Base-by-base conservation (phyloP, 2,329 filamentous ascomycete genomes). In the Gnomoniopsis sp. region DNA sequence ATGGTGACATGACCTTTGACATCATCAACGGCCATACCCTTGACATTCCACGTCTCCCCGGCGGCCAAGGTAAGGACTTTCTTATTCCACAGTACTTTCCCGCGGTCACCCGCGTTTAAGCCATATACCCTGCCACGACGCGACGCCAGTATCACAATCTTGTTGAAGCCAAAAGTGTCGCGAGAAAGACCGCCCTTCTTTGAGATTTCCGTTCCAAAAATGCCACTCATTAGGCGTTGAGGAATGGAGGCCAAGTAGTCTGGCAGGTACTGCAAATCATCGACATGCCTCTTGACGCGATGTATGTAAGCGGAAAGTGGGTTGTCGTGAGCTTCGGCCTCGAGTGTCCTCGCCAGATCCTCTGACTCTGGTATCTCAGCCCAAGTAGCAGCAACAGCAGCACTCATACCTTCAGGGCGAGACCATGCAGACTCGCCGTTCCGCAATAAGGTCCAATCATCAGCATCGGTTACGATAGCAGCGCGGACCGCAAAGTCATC, bases 121-220 rank as follows among this genome's bases (percentile, higher is more conserved):
- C 88, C 91, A 64, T 93, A 89, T 19, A 98, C 75, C 64, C 89
- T 87, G 15, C 93, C 93, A 58, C 86, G 87, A 56, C 85, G 81
- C 2, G 93, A 96, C 6, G 88, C 92, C 53, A 96, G 78, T 58
- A 97, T 79, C 6, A 93, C 83, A 34, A 93, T 77, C 74, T 96
- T 96, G 71, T 90, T 88, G 74, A 97, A 93, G 4, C 93, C 93
- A 71, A 98, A 98, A 43, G 81, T 85, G 67, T 95, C 89, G 17
- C 86, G 81, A 19, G 78, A 75, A n/a, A 88, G 76, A 7, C 78
- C 78, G 30, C 77, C 72, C 21, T 71, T 70, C 22, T 74, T 73
- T 1, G 73, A 68, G 17, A 79, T 75, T 10, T 82, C 79, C 0
- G 83, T 82, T 34, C 86, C 84, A 10, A 87, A 69, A 17, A 91